Percentiles rank a stretch among this genome's conserved stretches.
These are phyloP conservation scores for Poa pratensis DNA, from an alignment of 176 grass and related monocot genomes.

Conservation along the genomic window DNA sequence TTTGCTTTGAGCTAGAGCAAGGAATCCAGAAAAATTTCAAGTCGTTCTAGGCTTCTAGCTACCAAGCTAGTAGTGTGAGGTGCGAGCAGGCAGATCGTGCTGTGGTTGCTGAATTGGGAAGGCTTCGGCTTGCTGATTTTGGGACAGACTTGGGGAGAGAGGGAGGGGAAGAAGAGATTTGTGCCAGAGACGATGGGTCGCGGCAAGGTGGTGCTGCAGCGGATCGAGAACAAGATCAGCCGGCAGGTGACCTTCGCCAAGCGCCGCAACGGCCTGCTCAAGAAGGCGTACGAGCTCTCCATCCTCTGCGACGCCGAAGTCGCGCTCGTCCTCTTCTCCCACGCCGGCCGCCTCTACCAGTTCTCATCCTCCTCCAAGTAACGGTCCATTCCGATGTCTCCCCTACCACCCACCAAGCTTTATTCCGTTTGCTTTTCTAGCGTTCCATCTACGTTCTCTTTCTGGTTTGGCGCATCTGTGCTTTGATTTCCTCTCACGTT, in stretches of 20 bases:
- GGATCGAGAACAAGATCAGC: conserved; percentile 96
- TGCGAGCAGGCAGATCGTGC: conserved; percentile 4
- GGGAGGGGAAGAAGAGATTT: neutral
- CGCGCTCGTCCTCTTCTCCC: conserved; percentile 83
- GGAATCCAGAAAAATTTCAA: conserved; percentile 2
- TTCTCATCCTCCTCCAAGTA: conserved; percentile 70
- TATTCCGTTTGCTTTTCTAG: neutral
- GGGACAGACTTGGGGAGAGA: neutral
- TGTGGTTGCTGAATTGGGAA: conserved; percentile 21
- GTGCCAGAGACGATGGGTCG: conserved; percentile 52
- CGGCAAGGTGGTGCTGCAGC: conserved; percentile 81
- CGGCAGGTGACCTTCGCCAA: conserved; percentile 89
- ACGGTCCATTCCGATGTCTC: neutral
- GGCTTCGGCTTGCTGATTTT: neutral
- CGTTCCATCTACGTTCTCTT: neutral
- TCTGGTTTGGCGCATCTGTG: neutral
- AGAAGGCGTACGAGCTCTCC: conserved; percentile 90
- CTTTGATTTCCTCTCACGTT: neutral
- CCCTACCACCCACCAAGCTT: neutral
- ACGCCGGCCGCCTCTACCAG: conserved; percentile 68
- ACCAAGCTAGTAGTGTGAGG: neutral
- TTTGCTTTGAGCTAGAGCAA: neutral
- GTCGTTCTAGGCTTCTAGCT: neutral
- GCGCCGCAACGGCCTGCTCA: conserved; percentile 78
- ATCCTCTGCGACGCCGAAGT: conserved; percentile 84